A percentile compares a stretch with the other conserved stretches of the same genome.
Evolutionary conservation across 345 rosid genomes (phyloP).

Genomic region (Tarenaya hassleriana): DNA sequence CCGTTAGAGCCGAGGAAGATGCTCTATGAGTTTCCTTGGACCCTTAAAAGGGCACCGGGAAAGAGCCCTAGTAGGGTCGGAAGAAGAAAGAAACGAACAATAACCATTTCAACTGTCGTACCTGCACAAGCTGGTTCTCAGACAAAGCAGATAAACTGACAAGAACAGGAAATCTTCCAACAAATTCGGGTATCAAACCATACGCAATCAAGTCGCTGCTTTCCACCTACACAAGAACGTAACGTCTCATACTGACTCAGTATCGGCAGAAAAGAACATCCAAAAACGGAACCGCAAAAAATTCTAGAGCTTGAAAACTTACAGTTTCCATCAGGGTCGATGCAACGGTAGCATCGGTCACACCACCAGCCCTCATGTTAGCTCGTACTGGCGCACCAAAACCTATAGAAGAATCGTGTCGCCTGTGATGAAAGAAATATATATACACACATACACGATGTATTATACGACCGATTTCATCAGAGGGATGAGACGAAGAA

Average conservation of each 20-base stretch:
- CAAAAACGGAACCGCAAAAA: not conserved
- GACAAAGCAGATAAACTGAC: conserved; percentile 91
- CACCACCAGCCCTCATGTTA: conserved; percentile 82
- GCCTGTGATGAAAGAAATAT: conserved; percentile 40
- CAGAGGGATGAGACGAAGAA: not conserved
- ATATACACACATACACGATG: conserved; percentile 1
- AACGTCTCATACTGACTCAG: conserved; percentile 11
- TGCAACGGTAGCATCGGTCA: conserved; percentile 61
- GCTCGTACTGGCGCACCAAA: conserved; percentile 98
- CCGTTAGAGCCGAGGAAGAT: too few species aligned
- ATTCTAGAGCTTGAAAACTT: conserved; percentile 31
- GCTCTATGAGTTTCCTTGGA: too few species aligned
- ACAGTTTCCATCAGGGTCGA: conserved; percentile 92
- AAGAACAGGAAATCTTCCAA: conserved; percentile 94
- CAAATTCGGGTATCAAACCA: conserved; percentile 98
- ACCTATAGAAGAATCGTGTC: conserved; percentile 97
- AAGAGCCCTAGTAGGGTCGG: too few species aligned
- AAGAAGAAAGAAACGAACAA: too few species aligned
- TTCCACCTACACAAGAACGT: conserved; percentile 68
- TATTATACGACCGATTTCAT: conserved; percentile 2
- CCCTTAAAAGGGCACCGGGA: too few species aligned
- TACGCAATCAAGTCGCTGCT: conserved; percentile 90
- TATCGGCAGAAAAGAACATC: conserved; percentile 3
- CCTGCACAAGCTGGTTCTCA: conserved; percentile 96
- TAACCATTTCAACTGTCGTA: conserved; percentile 14